Conservation (phyloP, 2,329 filamentous ascomycete genomes). For the Penicillium sp. region DNA sequence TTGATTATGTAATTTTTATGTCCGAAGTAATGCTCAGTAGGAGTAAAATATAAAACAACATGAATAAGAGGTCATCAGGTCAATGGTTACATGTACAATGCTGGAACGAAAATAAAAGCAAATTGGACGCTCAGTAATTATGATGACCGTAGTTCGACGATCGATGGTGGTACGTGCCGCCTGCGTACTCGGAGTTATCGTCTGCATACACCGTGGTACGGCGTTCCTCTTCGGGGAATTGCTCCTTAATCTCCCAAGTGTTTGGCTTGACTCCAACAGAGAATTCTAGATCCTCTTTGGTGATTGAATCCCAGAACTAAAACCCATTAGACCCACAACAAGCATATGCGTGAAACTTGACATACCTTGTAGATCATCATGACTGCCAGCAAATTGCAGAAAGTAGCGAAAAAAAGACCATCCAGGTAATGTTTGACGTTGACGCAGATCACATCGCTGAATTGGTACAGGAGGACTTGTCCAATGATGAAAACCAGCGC, state of each 20-base stretch:
- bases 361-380: constrained; percentile 99
- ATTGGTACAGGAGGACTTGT: constrained; percentile 89
- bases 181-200: constrained; percentile 46
- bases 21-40: neutral
- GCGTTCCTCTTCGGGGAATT: constrained; percentile 77
- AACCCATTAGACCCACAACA: constrained; percentile 27
- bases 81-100: constrained; percentile 19
- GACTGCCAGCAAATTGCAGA: constrained; percentile 88
- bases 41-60: constrained; percentile 9
- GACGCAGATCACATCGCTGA: constrained; percentile 82
- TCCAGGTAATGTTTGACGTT: constrained; percentile 89
- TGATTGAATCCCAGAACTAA: constrained; percentile 99
- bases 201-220: constrained; percentile 72
- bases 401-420: constrained; percentile 89
- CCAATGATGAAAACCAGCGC: constrained; percentile 89
- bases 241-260: constrained; percentile 98
- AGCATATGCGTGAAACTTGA: constrained; percentile 2
- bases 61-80: constrained; percentile 12
- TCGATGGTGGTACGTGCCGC: constrained; percentile 46
- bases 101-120: neutral
- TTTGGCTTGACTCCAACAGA: constrained; percentile 93
- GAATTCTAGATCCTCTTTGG: constrained; percentile 96
- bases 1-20: neutral
- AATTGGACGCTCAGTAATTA: constrained; percentile 31
- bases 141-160: constrained; percentile 40